Evolutionary conservation across 1,139 yeast genomes (phyloP), one percentile per base, ranked within the genome.

Genomic region (Spathaspora sp.): DNA sequence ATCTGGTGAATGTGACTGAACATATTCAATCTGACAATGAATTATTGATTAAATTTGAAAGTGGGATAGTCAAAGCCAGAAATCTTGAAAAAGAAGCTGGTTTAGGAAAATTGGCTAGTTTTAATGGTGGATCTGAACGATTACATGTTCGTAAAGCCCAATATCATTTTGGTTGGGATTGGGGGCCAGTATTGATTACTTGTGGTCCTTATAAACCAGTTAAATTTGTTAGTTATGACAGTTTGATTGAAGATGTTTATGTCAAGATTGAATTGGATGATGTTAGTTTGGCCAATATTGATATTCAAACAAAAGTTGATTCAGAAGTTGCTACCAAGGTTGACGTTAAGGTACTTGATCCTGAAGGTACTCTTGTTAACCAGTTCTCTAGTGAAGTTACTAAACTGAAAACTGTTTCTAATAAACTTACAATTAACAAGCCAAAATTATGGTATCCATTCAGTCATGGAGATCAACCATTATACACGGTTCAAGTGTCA

Each of bases 81-180:
- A 43, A 56, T 43, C 46, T 61, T 49, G 66, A 63, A 54, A 46
- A 49, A 38, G 47, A 58, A 33, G 26, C 24, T 6, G 40, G 29
- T 11, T 47, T 53, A 43, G 65, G 64, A 5, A 48, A 20, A 46
- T 49, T 49, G 41, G 53, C 52, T 13, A 57, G 72, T 50, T 65
- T 63, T 55, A 75, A 72, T 53, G 80, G 79, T 2, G 78, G 73
- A 41, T 45, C 67, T 7, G 56, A 65, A 37, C 59, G 82, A 38
- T 58, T 73, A 39, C 69, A 74, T 47, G 69, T 72, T 8, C 61
- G 83, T 50, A 78, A 78, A 55, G 79, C 82, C 0, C 82, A 76
- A 55, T 78, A 76, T 53, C 81, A 78, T 49, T 78, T 66, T 55
- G 83, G 83, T 2, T 78, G 83, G 83, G 83, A 78, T 56, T 78